Conservation (phyloP, 2,329 filamentous ascomycete species). For the Myotisia sp. region DNA sequence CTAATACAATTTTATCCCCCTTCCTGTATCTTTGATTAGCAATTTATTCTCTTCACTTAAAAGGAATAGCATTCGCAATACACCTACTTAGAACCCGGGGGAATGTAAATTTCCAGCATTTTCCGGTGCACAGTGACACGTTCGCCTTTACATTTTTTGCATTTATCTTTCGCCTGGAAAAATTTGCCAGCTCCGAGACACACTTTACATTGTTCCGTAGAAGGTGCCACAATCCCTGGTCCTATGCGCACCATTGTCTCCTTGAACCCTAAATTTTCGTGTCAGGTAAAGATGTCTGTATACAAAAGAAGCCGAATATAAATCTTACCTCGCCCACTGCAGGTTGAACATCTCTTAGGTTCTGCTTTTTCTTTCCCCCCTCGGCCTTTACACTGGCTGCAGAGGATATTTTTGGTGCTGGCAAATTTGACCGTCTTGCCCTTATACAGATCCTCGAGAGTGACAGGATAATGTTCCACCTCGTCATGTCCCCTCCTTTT, state of each 20-base stretch:
- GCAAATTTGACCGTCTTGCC: constrained; percentile 96
- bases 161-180: constrained; percentile 92
- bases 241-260: constrained; percentile 71
- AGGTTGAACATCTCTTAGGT: constrained; percentile 66
- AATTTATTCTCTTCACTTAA: background rate
- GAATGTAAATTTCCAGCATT: constrained; percentile 90
- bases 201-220: constrained; percentile 63
- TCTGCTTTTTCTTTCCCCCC: constrained; percentile 90
- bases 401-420: constrained; percentile 86
- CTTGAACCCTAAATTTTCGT: constrained; percentile 46
- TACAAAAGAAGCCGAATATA: background rate
- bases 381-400: constrained; percentile 69
- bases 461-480: constrained; percentile 54
- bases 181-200: constrained; percentile 76
- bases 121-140: constrained; percentile 79
- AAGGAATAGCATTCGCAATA: background rate
- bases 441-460: constrained; percentile 90
- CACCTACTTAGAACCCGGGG: constrained; percentile 56
- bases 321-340: constrained; percentile 54
- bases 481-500: constrained; percentile 25
- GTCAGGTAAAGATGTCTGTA: constrained; percentile 4
- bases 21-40: constrained; percentile 26
- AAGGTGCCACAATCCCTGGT: constrained; percentile 70
- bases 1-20: constrained; percentile 76
- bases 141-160: constrained; percentile 97